Evolutionary conservation across 257 asterid genomes (phyloP).

Genomic region (Asclepias syriaca): DNA sequence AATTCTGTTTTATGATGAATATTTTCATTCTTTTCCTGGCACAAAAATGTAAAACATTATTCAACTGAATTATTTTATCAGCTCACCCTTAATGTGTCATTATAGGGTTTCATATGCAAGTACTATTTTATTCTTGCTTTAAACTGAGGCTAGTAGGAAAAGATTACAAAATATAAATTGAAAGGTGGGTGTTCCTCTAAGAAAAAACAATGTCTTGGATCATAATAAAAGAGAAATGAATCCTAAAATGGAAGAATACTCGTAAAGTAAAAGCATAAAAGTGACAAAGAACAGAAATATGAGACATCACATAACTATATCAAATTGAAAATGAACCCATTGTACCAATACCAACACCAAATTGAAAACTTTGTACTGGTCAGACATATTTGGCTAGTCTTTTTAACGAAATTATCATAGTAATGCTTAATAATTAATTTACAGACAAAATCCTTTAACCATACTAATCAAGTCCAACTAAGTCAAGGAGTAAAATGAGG

Average conservation of each 20-base stretch:
- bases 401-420: too few species aligned
- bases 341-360: too few species aligned
- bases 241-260: not conserved
- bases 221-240: not conserved
- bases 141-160: not conserved
- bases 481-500: not conserved
- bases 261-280: not conserved
- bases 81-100: not conserved
- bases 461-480: not conserved
- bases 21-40: not conserved
- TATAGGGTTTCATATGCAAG: not conserved
- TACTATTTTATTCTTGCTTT: not conserved
- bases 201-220: not conserved
- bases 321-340: too few species aligned
- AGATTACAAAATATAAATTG: not conserved
- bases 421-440: too few species aligned
- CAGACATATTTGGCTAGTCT: too few species aligned
- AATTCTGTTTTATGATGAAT: not conserved
- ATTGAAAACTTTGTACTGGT: too few species aligned
- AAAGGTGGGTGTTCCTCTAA: not conserved
- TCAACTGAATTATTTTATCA: not conserved
- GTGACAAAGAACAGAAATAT: not conserved
- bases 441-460: too few species aligned
- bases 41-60: not conserved
- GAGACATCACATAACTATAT: not conserved